Conservation (phyloP, 2,329 filamentous ascomycete genomes). For the Furcasterigmium furcatum region DNA sequence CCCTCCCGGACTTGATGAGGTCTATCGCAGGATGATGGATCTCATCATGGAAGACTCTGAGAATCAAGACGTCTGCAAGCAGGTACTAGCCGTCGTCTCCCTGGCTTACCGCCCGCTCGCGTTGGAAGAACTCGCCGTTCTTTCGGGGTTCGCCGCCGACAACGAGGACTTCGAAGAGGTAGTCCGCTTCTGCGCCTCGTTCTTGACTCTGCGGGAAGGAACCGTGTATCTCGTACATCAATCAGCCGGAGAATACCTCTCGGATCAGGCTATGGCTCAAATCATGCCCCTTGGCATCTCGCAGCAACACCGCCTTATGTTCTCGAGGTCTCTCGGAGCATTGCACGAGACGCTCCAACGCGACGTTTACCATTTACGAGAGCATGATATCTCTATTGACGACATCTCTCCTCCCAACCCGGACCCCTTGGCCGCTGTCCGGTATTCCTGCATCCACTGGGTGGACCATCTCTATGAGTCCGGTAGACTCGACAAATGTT, state of each 20-base stretch:
- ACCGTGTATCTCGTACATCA: conserved; percentile 35
- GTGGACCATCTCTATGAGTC: conserved; percentile 12
- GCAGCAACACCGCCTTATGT: conserved; percentile 24
- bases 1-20: not conserved
- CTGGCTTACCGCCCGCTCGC: not conserved
- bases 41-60: not conserved
- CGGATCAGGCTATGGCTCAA: conserved; percentile 9
- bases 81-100: not conserved
- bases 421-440: conserved; percentile 10
- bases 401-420: conserved; percentile 8
- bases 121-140: not conserved
- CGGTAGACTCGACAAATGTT: conserved; percentile 4
- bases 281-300: conserved; percentile 23
- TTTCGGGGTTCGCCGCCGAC: not conserved
- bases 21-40: not conserved
- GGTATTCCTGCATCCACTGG: conserved; percentile 19
- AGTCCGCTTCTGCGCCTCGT: conserved; percentile 33
- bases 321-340: conserved; percentile 26
- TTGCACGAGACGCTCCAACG: conserved; percentile 23
- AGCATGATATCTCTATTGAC: conserved; percentile 7
- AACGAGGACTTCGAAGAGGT: conserved; percentile 18
- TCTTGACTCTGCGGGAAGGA: conserved; percentile 26
- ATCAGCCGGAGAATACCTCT: conserved; percentile 36
- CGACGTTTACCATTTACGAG: conserved; percentile 29
- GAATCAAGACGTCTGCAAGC: not conserved